Base-by-base conservation (phyloP, 257 asterid species). In the Solanum clarkiae region DNA sequence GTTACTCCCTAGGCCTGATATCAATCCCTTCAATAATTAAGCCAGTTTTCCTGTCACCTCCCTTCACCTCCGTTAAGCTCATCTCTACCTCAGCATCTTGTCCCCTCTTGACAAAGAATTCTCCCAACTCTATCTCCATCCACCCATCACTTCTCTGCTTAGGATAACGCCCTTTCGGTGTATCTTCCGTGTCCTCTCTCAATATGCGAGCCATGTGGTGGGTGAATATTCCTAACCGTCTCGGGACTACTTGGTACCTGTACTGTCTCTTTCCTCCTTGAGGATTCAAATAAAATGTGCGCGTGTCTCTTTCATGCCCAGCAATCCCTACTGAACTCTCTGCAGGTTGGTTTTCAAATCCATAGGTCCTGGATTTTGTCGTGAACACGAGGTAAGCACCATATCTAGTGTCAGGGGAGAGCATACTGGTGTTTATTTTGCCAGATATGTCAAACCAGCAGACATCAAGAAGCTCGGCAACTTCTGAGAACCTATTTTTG, bases 71-170 rank as follows among this genome's bases (percentile, higher is more conserved):
- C 89, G 42, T 75, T 87, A 92, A 62, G 81, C 88, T 85, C 84
- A 92, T 86, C 72, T 90, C 94, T 84, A 96, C 12, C 55, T 93
- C 97, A 36, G 85, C 89, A 22, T 92, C 55, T 1, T 84, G 91
- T 22, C 87, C 95, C 29, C 36, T 29, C 85, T 88, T 66, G 13
- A 93, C 91, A 71, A 86, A 90, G 24, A 83, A 88, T 87, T 92
- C 97, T 18, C 98, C 99, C 88, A 97, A 69, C 84, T 92, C 93
- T 36, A 92, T 91, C 84, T 97, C 99, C 92, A 88, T 88, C 98
- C 98, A 97, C 44, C 93, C 94, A 83, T 94, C 96, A 3, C 51
- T 86, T 84, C 98, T 93, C 90, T 40, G 84, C 85, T 89, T 90
- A 3, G 93, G 89, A 80, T 20, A 55, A 82, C 83, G 16, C 55